Conservation (phyloP, 306 rosid species). For the Dalbergia cultrata region DNA sequence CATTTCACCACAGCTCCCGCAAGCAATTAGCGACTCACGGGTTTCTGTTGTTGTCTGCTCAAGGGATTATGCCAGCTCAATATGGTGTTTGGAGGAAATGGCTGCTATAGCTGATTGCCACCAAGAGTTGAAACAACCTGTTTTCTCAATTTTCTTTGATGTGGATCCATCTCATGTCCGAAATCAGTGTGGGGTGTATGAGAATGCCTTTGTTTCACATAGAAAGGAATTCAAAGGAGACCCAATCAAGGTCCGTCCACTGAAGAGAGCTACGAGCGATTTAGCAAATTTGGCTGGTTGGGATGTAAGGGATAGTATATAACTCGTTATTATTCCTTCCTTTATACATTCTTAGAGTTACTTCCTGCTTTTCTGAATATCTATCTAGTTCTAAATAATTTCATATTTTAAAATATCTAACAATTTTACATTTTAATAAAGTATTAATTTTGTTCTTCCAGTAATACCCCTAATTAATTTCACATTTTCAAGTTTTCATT, state of each 20-base stretch:
- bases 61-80: background rate
- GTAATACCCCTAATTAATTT: no score
- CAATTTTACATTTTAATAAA: no score
- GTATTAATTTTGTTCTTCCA: no score
- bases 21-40: background rate
- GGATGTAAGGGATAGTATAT: background rate
- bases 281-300: background rate
- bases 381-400: no score
- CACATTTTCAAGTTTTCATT: no score
- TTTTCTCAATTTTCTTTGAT: conserved; percentile 5
- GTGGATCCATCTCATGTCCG: background rate
- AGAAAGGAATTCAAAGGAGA: background rate
- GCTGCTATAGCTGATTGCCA: background rate
- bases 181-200: background rate
- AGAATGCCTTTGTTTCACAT: background rate
- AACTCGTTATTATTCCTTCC: background rate
- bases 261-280: background rate
- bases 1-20: background rate
- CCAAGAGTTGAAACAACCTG: background rate
- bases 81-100: conserved; percentile 22
- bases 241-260: background rate
- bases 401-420: no score
- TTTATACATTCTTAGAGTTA: no score
- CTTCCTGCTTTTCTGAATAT: no score
- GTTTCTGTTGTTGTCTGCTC: background rate